A percentile compares a stretch with the other conserved stretches of the same genome.
Evolutionary conservation across 2,329 filamentous ascomycete genomes (phyloP).

Genomic region (Fusarium tuaranense): DNA sequence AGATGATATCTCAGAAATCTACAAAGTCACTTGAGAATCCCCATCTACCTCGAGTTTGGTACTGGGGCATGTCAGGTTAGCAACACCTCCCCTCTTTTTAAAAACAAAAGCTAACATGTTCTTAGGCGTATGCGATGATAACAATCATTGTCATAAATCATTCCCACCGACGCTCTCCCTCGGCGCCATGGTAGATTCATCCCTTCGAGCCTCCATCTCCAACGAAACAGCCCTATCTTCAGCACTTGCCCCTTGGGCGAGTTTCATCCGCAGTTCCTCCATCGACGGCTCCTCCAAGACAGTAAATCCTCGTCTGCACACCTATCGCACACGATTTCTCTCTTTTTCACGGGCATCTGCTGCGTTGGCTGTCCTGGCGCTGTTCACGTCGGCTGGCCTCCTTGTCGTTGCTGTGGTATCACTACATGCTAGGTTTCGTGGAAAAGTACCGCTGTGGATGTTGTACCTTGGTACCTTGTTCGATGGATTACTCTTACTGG

Average conservation of each 20-base stretch:
- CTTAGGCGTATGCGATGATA: constrained; percentile 23
- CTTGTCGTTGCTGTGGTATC: constrained; percentile 13
- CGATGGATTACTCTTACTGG: constrained; percentile 23
- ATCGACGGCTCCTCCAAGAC: constrained; percentile 24
- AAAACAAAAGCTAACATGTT: neutral
- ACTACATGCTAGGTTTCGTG: neutral
- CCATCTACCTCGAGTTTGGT: constrained; percentile 17
- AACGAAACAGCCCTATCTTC: neutral
- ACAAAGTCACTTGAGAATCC: neutral
- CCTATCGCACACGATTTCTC: constrained; percentile 11
- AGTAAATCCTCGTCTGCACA: constrained; percentile 2
- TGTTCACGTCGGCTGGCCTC: constrained; percentile 20
- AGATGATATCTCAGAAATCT: constrained; percentile 13
- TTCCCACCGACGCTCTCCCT: constrained; percentile 26
- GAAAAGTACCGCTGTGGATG: constrained; percentile 14
- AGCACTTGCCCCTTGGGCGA: constrained; percentile 21
- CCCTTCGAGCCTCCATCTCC: constrained; percentile 17
- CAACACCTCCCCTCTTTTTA: neutral
- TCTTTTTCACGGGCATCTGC: constrained; percentile 27
- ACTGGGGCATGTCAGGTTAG: constrained; percentile 28
- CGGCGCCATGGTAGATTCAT: constrained; percentile 25
- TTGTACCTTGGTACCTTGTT: constrained; percentile 25
- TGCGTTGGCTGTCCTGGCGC: constrained; percentile 24
- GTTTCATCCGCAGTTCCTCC: constrained; percentile 10
- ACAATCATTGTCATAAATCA: constrained; percentile 17